Evolutionary conservation across 257 asterid genomes (phyloP), one percentile per base, ranked within the genome.

Genomic region (Rubia yunnanensis): DNA sequence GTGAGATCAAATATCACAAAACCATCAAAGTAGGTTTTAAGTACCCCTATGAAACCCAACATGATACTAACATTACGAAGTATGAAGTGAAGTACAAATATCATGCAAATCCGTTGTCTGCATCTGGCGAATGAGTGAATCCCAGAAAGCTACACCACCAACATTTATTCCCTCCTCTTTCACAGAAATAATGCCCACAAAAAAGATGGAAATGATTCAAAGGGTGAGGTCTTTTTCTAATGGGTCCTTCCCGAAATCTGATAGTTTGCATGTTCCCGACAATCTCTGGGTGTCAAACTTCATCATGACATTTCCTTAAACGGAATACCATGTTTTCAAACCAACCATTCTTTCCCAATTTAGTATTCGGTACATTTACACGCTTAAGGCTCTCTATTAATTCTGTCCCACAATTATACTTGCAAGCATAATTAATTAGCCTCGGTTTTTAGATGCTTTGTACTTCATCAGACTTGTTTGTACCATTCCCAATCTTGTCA

Each of bases 261-360:
- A 82, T 77, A 78, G 83, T 78, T 84, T 87, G 96, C 97, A 87
- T 84, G 95, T 90, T 90, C 96, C 97, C 97, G 85, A 90, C 88
- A 81, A 78, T 35, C 79, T 71, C 77, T 76, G 81, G 87, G 83
- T 73, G 86, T 82, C 80, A 76, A 82, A 80, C 76, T 78, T 46
- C 79, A 90, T 90, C 73, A 90, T 87, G 78, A 81, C 84, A 39
- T 80, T 81, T 66, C 95, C 84, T 68, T 52, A 72, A 78, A 70
- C 57, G 74, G 82, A 34, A 65, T 71, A 70, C 68, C 80, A 85
- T 66, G 46, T 76, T 64, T 56, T 68, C 26, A 78, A 71, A 70
- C 74, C 77, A 69, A 72, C 80, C 76, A 36, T 20, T 70, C 36
- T 79, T 85, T 79, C 84, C 83, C 59, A n/a, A 65, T 58, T 59